Percentiles rank a stretch among this genome's conserved stretches.
Evolutionary conservation across 2,329 filamentous ascomycete species (phyloP).

Genomic region (Talaromyces sp.): DNA sequence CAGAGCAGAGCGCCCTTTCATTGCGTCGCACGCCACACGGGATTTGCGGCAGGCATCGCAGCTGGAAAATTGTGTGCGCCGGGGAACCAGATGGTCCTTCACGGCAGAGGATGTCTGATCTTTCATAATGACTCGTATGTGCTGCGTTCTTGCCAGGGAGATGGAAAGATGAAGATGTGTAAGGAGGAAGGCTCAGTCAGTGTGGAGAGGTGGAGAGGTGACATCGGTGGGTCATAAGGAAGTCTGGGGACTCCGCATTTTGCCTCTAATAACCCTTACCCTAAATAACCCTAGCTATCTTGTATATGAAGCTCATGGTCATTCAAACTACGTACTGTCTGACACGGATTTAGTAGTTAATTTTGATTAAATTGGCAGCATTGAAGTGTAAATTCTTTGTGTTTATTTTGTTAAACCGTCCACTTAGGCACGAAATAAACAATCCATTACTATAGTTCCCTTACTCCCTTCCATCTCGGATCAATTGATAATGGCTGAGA

Average conservation of each 20-base stretch:
- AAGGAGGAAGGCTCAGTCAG: not conserved
- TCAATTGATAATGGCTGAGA: not conserved
- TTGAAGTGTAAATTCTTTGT: not conserved
- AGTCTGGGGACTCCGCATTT: not conserved
- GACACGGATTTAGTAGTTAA: not conserved
- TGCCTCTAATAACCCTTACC: not conserved
- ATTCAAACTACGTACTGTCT: not conserved
- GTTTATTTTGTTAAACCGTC: not conserved
- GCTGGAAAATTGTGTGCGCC: constrained; percentile 36
- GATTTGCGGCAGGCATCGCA: constrained; percentile 36
- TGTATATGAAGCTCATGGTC: not conserved
- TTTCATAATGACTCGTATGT: not conserved
- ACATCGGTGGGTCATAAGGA: not conserved
- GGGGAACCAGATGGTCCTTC: constrained; percentile 13
- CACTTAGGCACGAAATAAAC: not conserved
- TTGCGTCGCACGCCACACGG: constrained; percentile 34
- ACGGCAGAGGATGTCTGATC: not conserved
- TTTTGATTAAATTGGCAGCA: not conserved
- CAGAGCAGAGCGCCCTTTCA: constrained; percentile 23
- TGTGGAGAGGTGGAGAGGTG: not conserved
- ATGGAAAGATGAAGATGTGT: not conserved
- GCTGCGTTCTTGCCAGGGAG: not conserved
- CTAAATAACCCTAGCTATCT: not conserved
- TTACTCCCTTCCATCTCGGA: not conserved
- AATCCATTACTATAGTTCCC: not conserved